A percentile compares a stretch with the other conserved stretches of the same genome.
Evolutionary conservation across 2,329 filamentous ascomycete genomes (phyloP).

Genomic region (Calonectria hawksworthii): DNA sequence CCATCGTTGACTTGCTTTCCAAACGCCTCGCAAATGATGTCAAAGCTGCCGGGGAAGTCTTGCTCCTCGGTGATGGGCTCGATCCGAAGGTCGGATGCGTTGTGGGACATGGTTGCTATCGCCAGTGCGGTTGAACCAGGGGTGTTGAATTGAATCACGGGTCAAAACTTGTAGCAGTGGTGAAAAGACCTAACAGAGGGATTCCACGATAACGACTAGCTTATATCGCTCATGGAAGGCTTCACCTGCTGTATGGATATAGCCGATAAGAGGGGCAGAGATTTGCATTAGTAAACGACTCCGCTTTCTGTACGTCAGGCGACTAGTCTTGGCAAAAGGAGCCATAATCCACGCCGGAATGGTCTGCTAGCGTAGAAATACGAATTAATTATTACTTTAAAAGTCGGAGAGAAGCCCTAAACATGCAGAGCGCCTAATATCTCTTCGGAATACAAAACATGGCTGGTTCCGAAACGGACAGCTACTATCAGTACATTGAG

Average conservation of each 20-base stretch:
- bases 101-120: constrained; percentile 15
- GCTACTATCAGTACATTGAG: not conserved
- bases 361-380: not conserved
- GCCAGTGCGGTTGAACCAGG: not conserved
- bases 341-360: not conserved
- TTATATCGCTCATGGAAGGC: not conserved
- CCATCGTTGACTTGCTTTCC: constrained; percentile 65
- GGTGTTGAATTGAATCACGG: not conserved
- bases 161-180: not conserved
- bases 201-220: not conserved
- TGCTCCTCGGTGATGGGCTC: constrained; percentile 45
- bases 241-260: not conserved
- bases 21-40: constrained; percentile 54
- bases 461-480: not conserved
- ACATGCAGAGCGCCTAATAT: not conserved
- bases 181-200: too few species aligned
- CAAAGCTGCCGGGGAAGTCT: constrained; percentile 46
- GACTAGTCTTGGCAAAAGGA: not conserved
- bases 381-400: not conserved
- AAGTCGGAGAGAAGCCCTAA: not conserved
- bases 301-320: not conserved
- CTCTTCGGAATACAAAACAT: not conserved
- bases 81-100: constrained; percentile 36
- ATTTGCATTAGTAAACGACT: constrained; percentile 1
- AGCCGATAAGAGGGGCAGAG: not conserved